phyloP scores from a whole-genome alignment of 2,329 filamentous ascomycete genomes.

The Fusarium decemcellulare region DNA sequence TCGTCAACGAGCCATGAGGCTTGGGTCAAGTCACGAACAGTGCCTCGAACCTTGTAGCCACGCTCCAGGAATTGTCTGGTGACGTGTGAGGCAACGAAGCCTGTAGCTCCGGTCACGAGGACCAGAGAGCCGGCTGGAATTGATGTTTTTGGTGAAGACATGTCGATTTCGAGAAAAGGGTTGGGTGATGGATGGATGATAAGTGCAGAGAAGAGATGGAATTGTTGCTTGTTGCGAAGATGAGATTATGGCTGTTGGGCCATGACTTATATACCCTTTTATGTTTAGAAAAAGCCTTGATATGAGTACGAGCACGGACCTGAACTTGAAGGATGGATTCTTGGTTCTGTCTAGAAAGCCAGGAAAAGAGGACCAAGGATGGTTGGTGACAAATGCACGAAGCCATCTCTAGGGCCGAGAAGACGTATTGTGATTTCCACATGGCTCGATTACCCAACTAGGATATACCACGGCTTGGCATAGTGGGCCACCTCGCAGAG shows the following conservation, averaged over 20 bases:
- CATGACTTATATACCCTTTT: neutral
- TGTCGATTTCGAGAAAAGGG: neutral
- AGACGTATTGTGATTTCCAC: too few species aligned
- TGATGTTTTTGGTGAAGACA: neutral
- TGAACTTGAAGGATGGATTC: too few species aligned
- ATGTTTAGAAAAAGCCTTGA: neutral
- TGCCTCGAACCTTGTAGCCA: constrained; percentile 62
- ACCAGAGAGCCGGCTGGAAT: constrained; percentile 51
- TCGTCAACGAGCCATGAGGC: constrained; percentile 53
- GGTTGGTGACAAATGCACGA: too few species aligned
- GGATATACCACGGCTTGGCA: too few species aligned
- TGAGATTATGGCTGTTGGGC: neutral
- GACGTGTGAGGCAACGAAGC: constrained; percentile 60
- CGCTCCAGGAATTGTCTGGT: constrained; percentile 55
- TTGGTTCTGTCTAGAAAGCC: too few species aligned
- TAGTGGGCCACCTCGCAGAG: too few species aligned
- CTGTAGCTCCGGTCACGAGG: constrained; percentile 62
- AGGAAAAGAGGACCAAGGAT: too few species aligned
- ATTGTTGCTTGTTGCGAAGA: neutral
- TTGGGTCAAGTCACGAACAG: constrained; percentile 53
- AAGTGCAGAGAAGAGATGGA: neutral
- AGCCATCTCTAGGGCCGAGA: too few species aligned
- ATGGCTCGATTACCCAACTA: too few species aligned
- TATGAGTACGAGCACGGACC: too few species aligned
- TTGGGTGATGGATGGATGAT: neutral